phyloP scores from a whole-genome alignment of 2,329 filamentous ascomycete species.

The Colletotrichum incanum region DNA sequence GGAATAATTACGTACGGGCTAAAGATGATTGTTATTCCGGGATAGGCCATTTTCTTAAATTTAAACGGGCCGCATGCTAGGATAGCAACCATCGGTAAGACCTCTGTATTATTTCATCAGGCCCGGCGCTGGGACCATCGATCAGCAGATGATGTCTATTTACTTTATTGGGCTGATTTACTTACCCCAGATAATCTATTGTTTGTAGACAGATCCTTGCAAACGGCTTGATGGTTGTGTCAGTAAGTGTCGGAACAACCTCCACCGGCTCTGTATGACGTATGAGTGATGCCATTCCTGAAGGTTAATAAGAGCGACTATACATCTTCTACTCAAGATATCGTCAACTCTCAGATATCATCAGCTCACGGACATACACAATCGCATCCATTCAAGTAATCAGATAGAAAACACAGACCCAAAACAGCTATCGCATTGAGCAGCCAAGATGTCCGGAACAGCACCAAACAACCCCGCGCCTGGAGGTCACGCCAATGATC shows the following conservation, averaged over 20 bases:
- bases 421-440: neutral
- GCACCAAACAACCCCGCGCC: conserved; percentile 29
- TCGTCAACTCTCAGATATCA: neutral
- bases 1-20: neutral
- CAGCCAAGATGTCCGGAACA: conserved; percentile 35
- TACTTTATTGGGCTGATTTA: too few relatives aligned
- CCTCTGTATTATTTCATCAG: neutral
- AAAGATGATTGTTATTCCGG: neutral
- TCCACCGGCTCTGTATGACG: neutral
- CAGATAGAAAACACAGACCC: neutral
- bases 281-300: neutral
- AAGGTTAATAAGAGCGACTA: neutral
- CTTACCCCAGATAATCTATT: neutral
- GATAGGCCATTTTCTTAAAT: neutral
- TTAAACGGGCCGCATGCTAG: neutral
- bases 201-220: neutral
- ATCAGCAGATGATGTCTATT: neutral
- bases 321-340: neutral
- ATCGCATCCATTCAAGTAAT: neutral
- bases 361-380: neutral
- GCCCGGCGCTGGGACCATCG: neutral
- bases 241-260: neutral
- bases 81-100: neutral
- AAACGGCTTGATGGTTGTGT: neutral
- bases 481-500: conserved; percentile 25